These are phyloP conservation scores for Trichoderma asperelloides DNA, from an alignment of 495 filamentous ascomycete genomes.

Conservation along the genomic window DNA sequence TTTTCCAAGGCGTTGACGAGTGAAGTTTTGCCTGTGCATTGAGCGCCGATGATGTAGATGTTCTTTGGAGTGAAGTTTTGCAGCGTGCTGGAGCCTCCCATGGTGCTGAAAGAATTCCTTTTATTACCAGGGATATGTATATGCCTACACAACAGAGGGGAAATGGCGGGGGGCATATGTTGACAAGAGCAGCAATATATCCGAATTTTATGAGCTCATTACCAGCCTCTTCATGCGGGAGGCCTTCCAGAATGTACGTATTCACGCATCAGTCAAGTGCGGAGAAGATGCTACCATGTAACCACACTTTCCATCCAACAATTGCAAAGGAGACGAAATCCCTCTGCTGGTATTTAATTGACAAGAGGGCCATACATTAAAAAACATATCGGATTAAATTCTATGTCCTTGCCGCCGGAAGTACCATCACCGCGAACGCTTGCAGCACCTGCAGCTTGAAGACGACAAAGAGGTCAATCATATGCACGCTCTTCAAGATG, in stretches of 20 bases:
- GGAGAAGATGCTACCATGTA: not conserved
- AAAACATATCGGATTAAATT: not conserved
- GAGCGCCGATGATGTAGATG: conserved; percentile 44
- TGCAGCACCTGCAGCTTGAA: not conserved
- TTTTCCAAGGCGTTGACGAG: conserved; percentile 29
- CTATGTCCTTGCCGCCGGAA: not conserved
- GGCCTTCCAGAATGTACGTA: not conserved
- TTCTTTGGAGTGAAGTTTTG: conserved; percentile 13
- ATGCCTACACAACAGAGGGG: not conserved
- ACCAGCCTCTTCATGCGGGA: not conserved
- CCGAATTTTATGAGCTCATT: not conserved
- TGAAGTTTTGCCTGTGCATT: conserved; percentile 45
- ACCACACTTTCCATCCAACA: not conserved
- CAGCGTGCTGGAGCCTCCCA: not conserved
- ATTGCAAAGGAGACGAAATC: not conserved
- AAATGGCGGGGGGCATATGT: not conserved
- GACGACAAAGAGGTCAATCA: not conserved
- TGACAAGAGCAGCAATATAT: not conserved
- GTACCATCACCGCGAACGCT: not conserved
- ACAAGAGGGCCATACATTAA: not conserved
- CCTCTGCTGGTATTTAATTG: not conserved
- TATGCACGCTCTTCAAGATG: not conserved
- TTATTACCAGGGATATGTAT: not conserved
- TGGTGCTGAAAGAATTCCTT: not conserved
- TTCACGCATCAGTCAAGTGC: not conserved